Evolutionary conservation across 495 filamentous ascomycete species (phyloP).

Genomic region (Xylaria cubensis): DNA sequence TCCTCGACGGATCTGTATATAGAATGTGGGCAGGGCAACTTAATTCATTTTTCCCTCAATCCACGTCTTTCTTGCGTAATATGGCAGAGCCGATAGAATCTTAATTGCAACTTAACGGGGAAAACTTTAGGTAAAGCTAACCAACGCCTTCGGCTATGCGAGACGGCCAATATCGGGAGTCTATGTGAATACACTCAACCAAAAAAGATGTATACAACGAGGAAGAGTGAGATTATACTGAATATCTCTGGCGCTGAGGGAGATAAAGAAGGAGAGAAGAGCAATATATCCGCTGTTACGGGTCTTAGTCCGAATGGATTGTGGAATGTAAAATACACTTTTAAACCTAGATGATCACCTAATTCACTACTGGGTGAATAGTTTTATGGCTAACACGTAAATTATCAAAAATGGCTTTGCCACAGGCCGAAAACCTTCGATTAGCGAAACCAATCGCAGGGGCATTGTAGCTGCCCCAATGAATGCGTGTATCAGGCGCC

Average conservation of each 20-base stretch:
- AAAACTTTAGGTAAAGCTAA: background rate
- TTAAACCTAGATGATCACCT: no score
- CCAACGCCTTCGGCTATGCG: background rate
- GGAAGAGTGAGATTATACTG: background rate
- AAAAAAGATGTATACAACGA: background rate
- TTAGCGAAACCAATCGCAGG: background rate
- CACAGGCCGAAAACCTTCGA: background rate
- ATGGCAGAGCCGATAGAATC: background rate
- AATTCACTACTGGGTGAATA: no score
- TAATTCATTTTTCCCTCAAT: background rate
- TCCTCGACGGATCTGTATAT: background rate
- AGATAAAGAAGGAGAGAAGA: background rate
- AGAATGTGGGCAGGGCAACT: background rate
- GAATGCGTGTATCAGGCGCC: background rate
- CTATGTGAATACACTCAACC: background rate
- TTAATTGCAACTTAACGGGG: background rate
- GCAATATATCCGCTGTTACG: background rate
- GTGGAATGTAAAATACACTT: no score
- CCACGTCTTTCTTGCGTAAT: background rate
- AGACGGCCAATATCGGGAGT: background rate
- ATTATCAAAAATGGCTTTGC: background rate
- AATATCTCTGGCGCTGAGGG: background rate
- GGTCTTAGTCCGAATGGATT: background rate
- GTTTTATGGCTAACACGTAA: background rate
- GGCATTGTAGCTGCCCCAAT: background rate